Conservation (phyloP, 2,329 filamentous ascomycete genomes). For the Colletotrichum sp. region DNA sequence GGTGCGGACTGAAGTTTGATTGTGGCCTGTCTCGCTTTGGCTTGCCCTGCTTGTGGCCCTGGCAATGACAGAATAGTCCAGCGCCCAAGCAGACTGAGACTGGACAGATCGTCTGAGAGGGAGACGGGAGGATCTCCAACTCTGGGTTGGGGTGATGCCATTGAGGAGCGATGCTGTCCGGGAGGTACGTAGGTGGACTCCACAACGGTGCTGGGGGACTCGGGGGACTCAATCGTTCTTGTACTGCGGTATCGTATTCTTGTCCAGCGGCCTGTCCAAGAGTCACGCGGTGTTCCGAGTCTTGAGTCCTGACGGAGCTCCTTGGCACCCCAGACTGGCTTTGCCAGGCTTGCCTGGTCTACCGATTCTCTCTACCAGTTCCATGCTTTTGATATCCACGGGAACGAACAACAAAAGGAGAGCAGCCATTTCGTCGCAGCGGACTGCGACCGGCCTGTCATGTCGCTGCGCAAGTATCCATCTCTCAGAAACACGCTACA, state of each 20-base stretch:
- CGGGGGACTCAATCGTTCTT: neutral
- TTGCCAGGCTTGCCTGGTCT: neutral
- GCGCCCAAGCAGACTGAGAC: neutral
- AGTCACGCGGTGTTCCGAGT: neutral
- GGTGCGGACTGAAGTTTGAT: slow-evolving; percentile 4
- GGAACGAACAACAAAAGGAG: neutral
- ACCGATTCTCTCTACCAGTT: neutral
- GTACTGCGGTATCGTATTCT: neutral
- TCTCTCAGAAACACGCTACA: neutral
- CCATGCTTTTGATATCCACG: neutral
- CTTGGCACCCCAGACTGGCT: neutral
- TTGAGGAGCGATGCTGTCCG: slow-evolving; percentile 1
- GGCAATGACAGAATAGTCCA: neutral
- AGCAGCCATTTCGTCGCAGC: neutral
- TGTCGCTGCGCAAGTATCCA: neutral
- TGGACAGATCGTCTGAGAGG: slow-evolving; percentile 7
- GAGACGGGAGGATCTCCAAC: slow-evolving; percentile 7
- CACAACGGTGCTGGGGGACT: neutral
- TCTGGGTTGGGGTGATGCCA: slow-evolving; percentile 11
- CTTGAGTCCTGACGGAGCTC: neutral
- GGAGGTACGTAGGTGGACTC: slow-evolving; percentile 12
- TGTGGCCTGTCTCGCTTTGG: slow-evolving; percentile 4
- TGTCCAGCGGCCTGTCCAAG: neutral
- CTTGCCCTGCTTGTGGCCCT: neutral
- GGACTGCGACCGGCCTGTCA: neutral